Base-by-base conservation (phyloP, 768 basidiomycete species). In the Auriculariales sp. region DNA sequence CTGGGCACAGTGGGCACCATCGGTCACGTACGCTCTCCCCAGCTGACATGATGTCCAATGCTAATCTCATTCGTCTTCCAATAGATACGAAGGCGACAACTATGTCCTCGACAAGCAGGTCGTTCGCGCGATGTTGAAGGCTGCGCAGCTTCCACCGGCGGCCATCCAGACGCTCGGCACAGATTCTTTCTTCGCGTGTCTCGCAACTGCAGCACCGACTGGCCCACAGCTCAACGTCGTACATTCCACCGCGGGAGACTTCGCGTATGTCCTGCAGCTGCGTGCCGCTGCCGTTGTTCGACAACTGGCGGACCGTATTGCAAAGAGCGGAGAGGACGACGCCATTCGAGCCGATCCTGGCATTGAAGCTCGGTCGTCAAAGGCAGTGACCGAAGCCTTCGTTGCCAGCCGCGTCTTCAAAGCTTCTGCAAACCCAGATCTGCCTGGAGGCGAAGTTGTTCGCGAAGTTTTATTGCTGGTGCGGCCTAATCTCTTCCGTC, bases 41-140 rank as follows among this genome's bases (percentile, higher is more conserved):
- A 6, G 19, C 29, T 35, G 5, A n/a, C 31, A 22, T 12, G 36
- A 36, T 5, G 46, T 47, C n/a, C 12, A 54, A 4, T 47, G 46
- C 29, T 24, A 14, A 4, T 31, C 28, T 3, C 19, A 36, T 29
- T 10, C 7, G 29, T 9, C 57, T 34, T 24, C 50, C 28, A 4
- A 4, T 52, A 82, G 81, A 2, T 85, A 75, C 54, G 84, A 87
- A 64, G 83, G 84, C 12, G 85, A 88, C 57, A 87, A 88, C 58
- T 86, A 73, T 53, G 79, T 86, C 4, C 70, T 88, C 10, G 79
- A 83, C 55, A 71, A 75, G 45, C 85, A 88, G 62, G 82, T 84
- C 29, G 75, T 83, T 29, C 75, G 82, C 22, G 76, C 81, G 0
- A 81, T 81, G 2, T 62, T 83, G 27, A 87, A 84, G 55, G 71